These are phyloP conservation scores for Hanseniaspora thailandica DNA, from an alignment of 805 yeast genomes.

Conservation along the genomic window DNA sequence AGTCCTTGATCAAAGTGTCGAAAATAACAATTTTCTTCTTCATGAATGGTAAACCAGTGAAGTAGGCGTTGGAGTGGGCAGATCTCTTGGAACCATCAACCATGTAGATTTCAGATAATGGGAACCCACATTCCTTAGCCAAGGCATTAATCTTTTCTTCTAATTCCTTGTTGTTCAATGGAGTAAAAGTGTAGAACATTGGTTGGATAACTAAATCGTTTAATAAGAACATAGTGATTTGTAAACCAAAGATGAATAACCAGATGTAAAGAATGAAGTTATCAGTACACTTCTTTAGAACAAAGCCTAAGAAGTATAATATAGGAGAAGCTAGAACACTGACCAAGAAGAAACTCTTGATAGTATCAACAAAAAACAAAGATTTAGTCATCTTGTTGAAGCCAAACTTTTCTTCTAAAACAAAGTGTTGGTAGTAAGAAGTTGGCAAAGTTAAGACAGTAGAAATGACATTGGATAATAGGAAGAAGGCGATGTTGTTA, in stretches of 20 bases:
- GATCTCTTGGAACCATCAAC: constrained; percentile 97
- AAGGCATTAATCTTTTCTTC: constrained; percentile 68
- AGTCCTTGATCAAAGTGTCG: constrained; percentile 79
- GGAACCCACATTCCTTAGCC: constrained; percentile 68
- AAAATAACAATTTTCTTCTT: constrained; percentile 80
- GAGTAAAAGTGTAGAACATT: constrained; percentile 78
- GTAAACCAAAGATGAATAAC: constrained; percentile 56
- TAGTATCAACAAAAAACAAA: constrained; percentile 60
- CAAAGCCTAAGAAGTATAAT: constrained; percentile 62
- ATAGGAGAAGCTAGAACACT: constrained; percentile 59
- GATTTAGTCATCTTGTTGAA: constrained; percentile 73
- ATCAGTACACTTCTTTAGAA: constrained; percentile 69
- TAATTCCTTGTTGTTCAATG: constrained; percentile 82
- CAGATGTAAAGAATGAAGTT: constrained; percentile 72
- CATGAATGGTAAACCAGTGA: constrained; percentile 92
- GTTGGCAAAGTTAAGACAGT: constrained; percentile 49
- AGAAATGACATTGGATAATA: constrained; percentile 33
- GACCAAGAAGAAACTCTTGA: constrained; percentile 48
- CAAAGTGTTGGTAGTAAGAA: constrained; percentile 67
- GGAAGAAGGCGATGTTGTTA: constrained; percentile 57
- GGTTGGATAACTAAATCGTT: constrained; percentile 85
- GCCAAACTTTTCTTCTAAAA: constrained; percentile 83
- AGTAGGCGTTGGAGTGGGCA: constrained; percentile 92
- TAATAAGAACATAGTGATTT: constrained; percentile 60
- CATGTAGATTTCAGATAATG: constrained; percentile 72